Percentiles rank a stretch among this genome's conserved stretches.
These are phyloP conservation scores for Neoboletus subvelutipes DNA, from an alignment of 768 basidiomycete genomes.

Conservation along the genomic window DNA sequence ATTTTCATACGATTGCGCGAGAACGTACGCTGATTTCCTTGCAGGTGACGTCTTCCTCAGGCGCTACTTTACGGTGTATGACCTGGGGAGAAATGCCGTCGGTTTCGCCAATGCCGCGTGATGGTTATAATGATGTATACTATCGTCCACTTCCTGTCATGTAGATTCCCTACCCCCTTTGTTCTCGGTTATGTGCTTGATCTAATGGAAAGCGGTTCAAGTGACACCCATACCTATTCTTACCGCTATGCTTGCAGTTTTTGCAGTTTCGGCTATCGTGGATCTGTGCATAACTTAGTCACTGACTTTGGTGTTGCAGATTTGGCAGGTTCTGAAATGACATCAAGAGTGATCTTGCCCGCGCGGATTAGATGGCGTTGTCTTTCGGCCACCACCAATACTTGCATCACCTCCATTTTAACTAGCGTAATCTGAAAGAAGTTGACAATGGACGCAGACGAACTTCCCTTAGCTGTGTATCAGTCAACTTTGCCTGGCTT, in stretches of 20 bases:
- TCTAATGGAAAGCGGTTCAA: slow-evolving; percentile 3
- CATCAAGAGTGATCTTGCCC: neutral
- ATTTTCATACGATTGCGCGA: slow-evolving; percentile 13
- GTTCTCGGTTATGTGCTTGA: slow-evolving; percentile 9
- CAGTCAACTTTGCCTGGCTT: slow-evolving; percentile 3
- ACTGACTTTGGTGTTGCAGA: neutral
- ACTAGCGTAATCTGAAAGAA: neutral
- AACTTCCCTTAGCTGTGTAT: slow-evolving; percentile 1
- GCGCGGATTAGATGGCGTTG: neutral
- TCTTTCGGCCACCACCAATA: neutral
- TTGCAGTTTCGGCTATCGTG: slow-evolving; percentile 1
- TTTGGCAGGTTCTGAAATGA: neutral
- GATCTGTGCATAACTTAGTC: neutral
- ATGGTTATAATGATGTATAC: slow-evolving; percentile 11
- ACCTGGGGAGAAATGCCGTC: slow-evolving; percentile 73
- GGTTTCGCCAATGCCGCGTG: slow-evolving; percentile 68
- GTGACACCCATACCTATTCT: neutral
- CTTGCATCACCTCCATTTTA: neutral
- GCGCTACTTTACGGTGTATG: slow-evolving; percentile 90
- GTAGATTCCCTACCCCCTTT: neutral
- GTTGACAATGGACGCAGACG: slow-evolving; percentile 15
- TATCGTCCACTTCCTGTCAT: neutral
- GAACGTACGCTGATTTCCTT: slow-evolving; percentile 7
- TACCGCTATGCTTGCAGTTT: neutral
- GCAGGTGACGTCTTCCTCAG: slow-evolving; percentile 88